Percentiles rank a stretch among this genome's conserved stretches.
Evolutionary conservation across 495 filamentous ascomycete genomes (phyloP).

Genomic region (Thermothielavioides terrestris): DNA sequence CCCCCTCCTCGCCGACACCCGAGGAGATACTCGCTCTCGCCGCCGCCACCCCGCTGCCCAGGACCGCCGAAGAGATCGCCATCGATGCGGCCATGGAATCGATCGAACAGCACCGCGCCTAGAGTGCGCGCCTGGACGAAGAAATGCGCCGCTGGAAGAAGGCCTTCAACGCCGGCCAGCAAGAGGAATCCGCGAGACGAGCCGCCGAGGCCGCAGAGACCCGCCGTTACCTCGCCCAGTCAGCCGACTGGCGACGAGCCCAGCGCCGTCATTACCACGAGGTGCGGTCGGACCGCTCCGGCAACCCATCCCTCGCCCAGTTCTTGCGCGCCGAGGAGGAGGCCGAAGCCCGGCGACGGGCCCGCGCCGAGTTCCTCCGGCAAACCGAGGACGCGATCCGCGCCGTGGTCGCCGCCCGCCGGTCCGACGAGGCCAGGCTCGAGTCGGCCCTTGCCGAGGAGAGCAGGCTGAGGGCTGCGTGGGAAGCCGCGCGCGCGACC

Average conservation of each 20-base stretch:
- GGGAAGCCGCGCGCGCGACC: background rate
- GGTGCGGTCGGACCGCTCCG: no score
- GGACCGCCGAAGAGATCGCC: background rate
- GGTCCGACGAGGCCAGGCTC: background rate
- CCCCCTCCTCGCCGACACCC: background rate
- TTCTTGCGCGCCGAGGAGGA: background rate
- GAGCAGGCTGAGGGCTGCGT: background rate
- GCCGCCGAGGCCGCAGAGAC: background rate
- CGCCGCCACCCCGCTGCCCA: background rate
- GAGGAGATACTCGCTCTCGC: background rate
- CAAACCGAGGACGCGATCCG: background rate
- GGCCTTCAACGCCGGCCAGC: background rate
- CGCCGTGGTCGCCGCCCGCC: background rate
- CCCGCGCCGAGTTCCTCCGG: background rate
- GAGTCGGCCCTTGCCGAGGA: conserved; percentile 1
- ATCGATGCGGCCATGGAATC: background rate
- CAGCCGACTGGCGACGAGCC: no score
- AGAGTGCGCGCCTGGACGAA: background rate
- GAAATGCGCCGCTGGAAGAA: background rate
- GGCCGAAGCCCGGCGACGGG: background rate
- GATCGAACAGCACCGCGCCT: background rate
- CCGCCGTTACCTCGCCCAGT: background rate
- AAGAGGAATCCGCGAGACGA: background rate
- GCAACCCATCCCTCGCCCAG: no score
- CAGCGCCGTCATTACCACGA: no score